Conservation (phyloP, 1,284 basidiomycete species). For the Cryptococcus sp. region DNA sequence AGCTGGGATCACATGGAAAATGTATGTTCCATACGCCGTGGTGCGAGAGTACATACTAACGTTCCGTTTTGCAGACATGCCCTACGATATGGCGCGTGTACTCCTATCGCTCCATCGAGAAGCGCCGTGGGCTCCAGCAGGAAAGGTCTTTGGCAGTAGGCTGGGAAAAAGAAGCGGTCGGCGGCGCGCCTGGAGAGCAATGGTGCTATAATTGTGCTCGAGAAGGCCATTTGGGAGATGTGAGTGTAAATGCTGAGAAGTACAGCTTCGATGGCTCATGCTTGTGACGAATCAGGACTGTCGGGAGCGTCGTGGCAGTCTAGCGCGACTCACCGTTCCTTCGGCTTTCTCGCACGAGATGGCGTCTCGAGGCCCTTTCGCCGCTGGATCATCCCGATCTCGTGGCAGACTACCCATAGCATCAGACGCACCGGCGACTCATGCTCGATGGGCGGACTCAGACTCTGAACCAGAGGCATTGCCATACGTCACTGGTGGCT, state of each 20-base stretch:
- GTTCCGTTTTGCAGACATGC: constrained; percentile 64
- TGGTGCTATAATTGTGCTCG: constrained; percentile 83
- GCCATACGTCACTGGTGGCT: constrained; percentile 18
- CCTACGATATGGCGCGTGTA: constrained; percentile 87
- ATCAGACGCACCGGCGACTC: constrained; percentile 18
- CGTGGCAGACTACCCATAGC: constrained; percentile 5
- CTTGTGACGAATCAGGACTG: constrained; percentile 64
- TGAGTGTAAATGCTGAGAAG: constrained; percentile 53
- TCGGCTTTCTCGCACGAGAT: constrained; percentile 77
- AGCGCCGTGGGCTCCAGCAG: constrained; percentile 59
- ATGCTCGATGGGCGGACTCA: constrained; percentile 29
- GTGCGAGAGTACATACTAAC: not conserved
- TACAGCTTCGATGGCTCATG: not conserved
- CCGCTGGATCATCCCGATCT: constrained; percentile 16
- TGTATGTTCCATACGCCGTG: constrained; percentile 55
- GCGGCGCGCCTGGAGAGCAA: constrained; percentile 46
- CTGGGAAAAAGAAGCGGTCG: constrained; percentile 46
- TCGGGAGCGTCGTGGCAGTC: constrained; percentile 58
- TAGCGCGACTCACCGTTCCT: constrained; percentile 61
- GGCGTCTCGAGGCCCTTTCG: constrained; percentile 72
- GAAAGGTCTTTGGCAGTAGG: constrained; percentile 26
- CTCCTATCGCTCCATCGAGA: constrained; percentile 66
- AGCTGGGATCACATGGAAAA: constrained; percentile 67
- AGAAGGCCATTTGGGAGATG: constrained; percentile 81
- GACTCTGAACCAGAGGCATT: constrained; percentile 21